Base-by-base conservation (phyloP, 2,329 filamentous ascomycete species). In the Nothophaeocryptopus gaeumannii region DNA sequence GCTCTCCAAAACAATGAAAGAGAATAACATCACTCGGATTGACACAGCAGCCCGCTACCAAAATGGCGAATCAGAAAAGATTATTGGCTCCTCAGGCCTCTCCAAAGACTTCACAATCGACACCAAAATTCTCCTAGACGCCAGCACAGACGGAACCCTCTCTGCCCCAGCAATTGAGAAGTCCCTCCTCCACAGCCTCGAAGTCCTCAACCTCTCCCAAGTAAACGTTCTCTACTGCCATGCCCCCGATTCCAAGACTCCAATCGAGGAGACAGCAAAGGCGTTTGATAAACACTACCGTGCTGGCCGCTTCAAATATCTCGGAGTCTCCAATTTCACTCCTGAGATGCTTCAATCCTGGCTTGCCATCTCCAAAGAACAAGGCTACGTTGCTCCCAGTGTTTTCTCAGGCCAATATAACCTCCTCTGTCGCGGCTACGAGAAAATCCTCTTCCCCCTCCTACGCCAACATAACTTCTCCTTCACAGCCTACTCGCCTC, bases 341-440 rank as follows among this genome's bases (percentile, higher is more conserved):
- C 75, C 56, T 75, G 71, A 54, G 61, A 66, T 0, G 69, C 70
- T 2, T 66, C 64, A 3, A 72, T 77, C 53, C 72, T 78, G 1
- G 5, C 40, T 74, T 26, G 62, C 68, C 9, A 70, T 77, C 16
- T 76, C 74, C 52, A 65, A 74, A 36, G 51, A 26, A 7, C 69
- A 67, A 2, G 69, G 68, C 1, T 75, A 61, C 13, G 65, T 73
- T n/a, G 71, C 70, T 53, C 75, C 75, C 0, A 64, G 61, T 9
- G 70, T 74, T 3, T 77, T 73, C 51, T 69, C 78, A 51, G 74
- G 75, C 1, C 67, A 73, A 8, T 78, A 78, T 58, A 75, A 77
- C 45, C 63, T 69, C 10, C 60, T 78, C 13, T 67, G 69, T 3
- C 65, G 76, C 41, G 60, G 66, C 4, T 65, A 63, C 10, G 76